Evolutionary conservation across 345 rosid species (phyloP), one percentile per base, ranked within the genome.

Genomic region (Nephelium lappaceum): DNA sequence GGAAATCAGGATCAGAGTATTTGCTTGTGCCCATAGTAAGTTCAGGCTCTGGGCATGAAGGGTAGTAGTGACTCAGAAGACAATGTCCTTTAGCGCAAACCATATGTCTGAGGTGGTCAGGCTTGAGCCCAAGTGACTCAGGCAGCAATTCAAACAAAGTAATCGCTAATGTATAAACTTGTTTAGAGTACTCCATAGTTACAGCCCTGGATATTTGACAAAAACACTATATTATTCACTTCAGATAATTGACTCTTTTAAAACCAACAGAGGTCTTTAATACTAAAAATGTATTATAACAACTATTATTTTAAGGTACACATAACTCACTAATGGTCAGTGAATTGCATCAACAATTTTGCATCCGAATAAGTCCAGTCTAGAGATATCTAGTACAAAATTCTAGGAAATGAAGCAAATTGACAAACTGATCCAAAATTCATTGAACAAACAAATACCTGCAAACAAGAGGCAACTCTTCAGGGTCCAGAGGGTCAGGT

Each of bases 1-100:
- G 82, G 76, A 86, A 85, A 57, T 81, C 88, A 21, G 84, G 80
- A 21, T 86, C 91, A 8, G 91, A 83, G 74, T 89, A 90, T 3
- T 81, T 84, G 79, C 80, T 81, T 5, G 81, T 82, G 11, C 90
- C 90, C 78, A 80, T 79, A 0, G 88, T 80, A 27, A 82, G 76
- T 38, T 83, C 72, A 19, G 88, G 87, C 69, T 82, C 68, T 0
- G 87, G 86, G 39, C 88, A 87, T 16, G 90, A 80, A 0, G 90
- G 90, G 70, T 83, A 87, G 72, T 80, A 79, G 68, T 79, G 78
- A 31, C 76, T 58, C 63, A 77, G 53, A 15, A 83, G 38, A 41
- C 67, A 47, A 21, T 67, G 83, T 23, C 78, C 81, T 31, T 79
- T 66, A 1, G 62, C n/a, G 43, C 78, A 76, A 14, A 77, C 76